Evolutionary conservation across 129 eudicot genomes (phyloP).

Genomic region (Artemisia argyi): DNA sequence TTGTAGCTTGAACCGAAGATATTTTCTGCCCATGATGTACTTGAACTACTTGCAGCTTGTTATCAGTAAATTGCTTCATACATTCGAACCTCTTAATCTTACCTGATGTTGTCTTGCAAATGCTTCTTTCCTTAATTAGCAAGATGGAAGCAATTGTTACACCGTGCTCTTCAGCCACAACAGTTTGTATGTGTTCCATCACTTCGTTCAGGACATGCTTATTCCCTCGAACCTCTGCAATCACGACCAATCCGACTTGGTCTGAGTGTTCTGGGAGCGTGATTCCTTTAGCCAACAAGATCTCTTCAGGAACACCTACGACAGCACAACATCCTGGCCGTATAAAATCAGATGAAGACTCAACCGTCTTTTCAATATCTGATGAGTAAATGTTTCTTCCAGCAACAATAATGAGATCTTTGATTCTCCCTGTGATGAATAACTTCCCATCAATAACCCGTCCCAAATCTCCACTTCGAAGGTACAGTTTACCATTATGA

Average conservation of each 20-base stretch:
- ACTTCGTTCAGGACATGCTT: constrained; percentile 15
- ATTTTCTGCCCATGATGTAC: constrained; percentile 1
- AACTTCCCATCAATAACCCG: constrained; percentile 36
- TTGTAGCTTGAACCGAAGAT: constrained; percentile 7
- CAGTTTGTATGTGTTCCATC: constrained; percentile 24
- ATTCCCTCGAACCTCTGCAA: constrained; percentile 47
- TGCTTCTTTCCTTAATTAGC: constrained; percentile 40
- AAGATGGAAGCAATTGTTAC: constrained; percentile 36
- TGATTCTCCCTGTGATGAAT: constrained; percentile 51
- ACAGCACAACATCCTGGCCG: constrained; percentile 55
- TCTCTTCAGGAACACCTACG: constrained; percentile 44
- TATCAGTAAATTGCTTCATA: constrained; percentile 37
- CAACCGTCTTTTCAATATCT: constrained; percentile 53
- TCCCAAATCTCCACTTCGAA: constrained; percentile 47
- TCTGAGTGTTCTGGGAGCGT: constrained; percentile 29
- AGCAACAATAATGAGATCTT: constrained; percentile 45
- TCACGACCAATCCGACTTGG: constrained; percentile 44
- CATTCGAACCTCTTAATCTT: constrained; percentile 50
- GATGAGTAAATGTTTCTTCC: constrained; percentile 52
- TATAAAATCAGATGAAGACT: constrained; percentile 40
- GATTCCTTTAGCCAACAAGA: constrained; percentile 36
- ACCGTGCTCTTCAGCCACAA: constrained; percentile 50
- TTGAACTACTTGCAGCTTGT: constrained; percentile 31
- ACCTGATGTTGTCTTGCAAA: constrained; percentile 48
- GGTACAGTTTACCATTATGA: constrained; percentile 31